phyloP scores from a whole-genome alignment of 306 rosid species.

The Casuarina glauca region DNA sequence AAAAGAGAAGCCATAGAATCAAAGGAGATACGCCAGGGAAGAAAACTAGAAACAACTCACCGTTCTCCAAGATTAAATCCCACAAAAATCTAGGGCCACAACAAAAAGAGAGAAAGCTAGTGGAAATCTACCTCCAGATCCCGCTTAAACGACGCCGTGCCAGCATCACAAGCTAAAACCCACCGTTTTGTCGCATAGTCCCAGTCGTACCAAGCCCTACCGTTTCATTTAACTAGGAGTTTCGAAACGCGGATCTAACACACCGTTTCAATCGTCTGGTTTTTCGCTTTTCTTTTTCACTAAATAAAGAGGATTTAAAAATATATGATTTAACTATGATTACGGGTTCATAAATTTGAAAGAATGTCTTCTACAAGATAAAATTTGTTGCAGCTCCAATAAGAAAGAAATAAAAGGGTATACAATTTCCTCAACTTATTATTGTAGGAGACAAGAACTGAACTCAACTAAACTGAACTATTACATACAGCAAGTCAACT shows the following conservation, averaged over 20 bases:
- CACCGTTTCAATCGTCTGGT: not conserved
- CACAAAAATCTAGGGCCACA: not conserved
- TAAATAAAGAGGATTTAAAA: no score
- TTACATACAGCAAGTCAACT: slow-evolving; percentile 28
- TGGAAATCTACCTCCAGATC: not conserved
- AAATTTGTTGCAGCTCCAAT: not conserved
- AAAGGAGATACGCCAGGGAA: not conserved
- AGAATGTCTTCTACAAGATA: not conserved
- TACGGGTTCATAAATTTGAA: not conserved
- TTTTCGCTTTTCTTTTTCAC: no score
- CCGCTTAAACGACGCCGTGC: no score
- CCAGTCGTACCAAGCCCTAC: not conserved
- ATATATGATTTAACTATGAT: no score
- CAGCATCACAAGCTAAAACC: not conserved
- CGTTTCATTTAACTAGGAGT: not conserved
- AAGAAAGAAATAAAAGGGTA: not conserved
- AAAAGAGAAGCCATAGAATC: no score
- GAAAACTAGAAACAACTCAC: not conserved
- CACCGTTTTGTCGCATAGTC: not conserved
- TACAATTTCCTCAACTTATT: not conserved
- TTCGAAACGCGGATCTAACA: not conserved
- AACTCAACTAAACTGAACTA: slow-evolving; percentile 29
- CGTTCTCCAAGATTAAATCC: not conserved
- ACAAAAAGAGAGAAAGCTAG: not conserved
- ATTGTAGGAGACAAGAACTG: not conserved